These are phyloP conservation scores for Calvatia gigantea DNA, from an alignment of 768 basidiomycete genomes.

Conservation along the genomic window DNA sequence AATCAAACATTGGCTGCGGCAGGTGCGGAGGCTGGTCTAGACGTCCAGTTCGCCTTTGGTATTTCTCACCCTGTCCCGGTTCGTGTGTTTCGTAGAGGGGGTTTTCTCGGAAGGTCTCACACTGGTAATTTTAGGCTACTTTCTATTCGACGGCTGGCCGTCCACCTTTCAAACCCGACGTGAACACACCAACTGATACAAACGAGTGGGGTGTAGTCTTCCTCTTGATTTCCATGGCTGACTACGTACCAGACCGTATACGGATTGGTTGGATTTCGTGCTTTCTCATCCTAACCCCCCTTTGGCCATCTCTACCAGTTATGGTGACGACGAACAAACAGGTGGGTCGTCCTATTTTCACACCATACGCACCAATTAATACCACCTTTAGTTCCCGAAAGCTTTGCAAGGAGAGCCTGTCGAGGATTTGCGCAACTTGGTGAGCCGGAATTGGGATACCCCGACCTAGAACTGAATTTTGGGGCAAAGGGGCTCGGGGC, in stretches of 20 bases:
- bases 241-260: slow-evolving; percentile 23
- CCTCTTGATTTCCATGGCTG: slow-evolving; percentile 15
- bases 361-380: neutral
- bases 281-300: slow-evolving; percentile 40
- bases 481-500: slow-evolving; percentile 52
- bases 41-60: slow-evolving; percentile 61
- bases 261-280: slow-evolving; percentile 58
- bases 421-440: slow-evolving; percentile 58
- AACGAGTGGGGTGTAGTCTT: slow-evolving; percentile 28
- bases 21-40: slow-evolving; percentile 62
- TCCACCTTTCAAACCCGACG: slow-evolving; percentile 55
- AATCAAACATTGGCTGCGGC: slow-evolving; percentile 46
- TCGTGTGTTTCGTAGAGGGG: neutral
- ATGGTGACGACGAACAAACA: slow-evolving; percentile 67
- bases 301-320: slow-evolving; percentile 63
- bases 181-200: slow-evolving; percentile 29
- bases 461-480: neutral
- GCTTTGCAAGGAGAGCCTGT: slow-evolving; percentile 54
- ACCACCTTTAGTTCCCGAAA: slow-evolving; percentile 44
- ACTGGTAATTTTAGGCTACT: slow-evolving; percentile 29
- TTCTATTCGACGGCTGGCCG: slow-evolving; percentile 62
- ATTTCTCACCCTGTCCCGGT: slow-evolving; percentile 56
- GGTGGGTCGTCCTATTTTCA: slow-evolving; percentile 28
- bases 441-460: slow-evolving; percentile 17
- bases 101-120: neutral